Evolutionary conservation across 2,329 filamentous ascomycete species (phyloP).

Genomic region (Neonectria sp.): DNA sequence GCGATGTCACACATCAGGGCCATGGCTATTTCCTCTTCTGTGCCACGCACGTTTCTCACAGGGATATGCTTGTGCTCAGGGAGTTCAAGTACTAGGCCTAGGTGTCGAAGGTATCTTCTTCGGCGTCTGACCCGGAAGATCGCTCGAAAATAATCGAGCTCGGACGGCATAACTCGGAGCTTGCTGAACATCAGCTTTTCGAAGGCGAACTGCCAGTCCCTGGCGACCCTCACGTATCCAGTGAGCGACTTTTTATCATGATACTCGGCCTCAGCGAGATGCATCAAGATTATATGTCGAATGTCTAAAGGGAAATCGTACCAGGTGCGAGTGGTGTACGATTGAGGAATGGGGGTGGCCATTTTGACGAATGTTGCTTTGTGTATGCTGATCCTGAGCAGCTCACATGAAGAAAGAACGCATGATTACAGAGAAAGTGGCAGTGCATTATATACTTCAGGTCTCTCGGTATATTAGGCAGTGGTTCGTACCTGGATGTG

Average conservation of each 20-base stretch:
- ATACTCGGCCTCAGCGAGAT: constrained; percentile 10
- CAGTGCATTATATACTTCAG: too few relatives aligned
- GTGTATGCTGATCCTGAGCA: too few relatives aligned
- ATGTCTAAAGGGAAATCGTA: neutral
- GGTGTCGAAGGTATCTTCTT: constrained; percentile 3
- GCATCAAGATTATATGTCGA: neutral
- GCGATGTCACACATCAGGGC: neutral
- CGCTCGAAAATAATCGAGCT: neutral
- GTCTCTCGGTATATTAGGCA: too few relatives aligned
- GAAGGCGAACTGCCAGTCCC: constrained; percentile 19
- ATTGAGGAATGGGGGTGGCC: too few relatives aligned
- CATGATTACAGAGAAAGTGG: too few relatives aligned
- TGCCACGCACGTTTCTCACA: too few relatives aligned
- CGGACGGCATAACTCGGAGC: constrained; percentile 7
- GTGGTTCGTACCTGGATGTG: too few relatives aligned
- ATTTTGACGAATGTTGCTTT: neutral
- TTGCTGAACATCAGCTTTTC: constrained; percentile 6
- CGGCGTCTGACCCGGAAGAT: neutral
- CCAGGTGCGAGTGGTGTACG: neutral
- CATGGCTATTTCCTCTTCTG: neutral
- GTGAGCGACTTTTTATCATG: neutral
- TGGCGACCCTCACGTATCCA: neutral
- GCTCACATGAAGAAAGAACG: too few relatives aligned
- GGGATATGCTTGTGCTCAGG: neutral
- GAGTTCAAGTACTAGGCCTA: constrained; percentile 10